These are phyloP conservation scores for Metschnikowia kunwiensis DNA, from an alignment of 805 yeast species.

Conservation along the genomic window DNA sequence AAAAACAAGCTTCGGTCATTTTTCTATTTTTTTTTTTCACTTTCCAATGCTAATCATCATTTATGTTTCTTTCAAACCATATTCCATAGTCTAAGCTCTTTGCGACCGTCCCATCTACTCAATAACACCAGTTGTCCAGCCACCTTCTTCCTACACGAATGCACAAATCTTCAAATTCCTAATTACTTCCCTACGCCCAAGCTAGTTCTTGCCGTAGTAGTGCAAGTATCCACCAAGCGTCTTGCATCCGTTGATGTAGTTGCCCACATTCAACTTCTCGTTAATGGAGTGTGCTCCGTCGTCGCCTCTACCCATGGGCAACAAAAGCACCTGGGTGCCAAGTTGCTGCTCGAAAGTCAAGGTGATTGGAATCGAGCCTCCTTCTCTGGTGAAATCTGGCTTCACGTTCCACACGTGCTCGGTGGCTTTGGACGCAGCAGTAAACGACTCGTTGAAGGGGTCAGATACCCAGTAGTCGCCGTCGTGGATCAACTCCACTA, in stretches of 20 bases:
- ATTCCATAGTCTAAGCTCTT: no score
- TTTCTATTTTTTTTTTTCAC: no score
- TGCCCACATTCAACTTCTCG: conserved; percentile 85
- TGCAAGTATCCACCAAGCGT: conserved; percentile 92
- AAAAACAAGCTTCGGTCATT: no score
- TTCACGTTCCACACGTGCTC: conserved; percentile 91
- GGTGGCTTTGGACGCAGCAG: conserved; percentile 94
- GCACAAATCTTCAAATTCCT: no score
- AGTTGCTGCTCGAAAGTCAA: conserved; percentile 86
- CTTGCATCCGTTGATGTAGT: conserved; percentile 91
- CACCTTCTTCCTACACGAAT: no score
- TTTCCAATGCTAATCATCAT: no score
- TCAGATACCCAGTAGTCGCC: conserved; percentile 96
- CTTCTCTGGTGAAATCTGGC: conserved; percentile 97
- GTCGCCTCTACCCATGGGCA: conserved; percentile 98
- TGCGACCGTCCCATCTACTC: no score
- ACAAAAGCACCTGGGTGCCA: conserved; percentile 78
- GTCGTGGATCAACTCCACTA: conserved; percentile 80
- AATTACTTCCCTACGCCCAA: no score
- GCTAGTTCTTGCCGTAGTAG: conserved; percentile 50
- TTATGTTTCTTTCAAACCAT: no score
- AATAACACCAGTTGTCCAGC: no score
- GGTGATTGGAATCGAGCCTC: conserved; percentile 98
- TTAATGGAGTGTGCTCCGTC: conserved; percentile 99
- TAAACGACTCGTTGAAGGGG: conserved; percentile 87